Evolutionary conservation across 2,329 filamentous ascomycete genomes (phyloP).

Genomic region (Colletotrichum acutatum): DNA sequence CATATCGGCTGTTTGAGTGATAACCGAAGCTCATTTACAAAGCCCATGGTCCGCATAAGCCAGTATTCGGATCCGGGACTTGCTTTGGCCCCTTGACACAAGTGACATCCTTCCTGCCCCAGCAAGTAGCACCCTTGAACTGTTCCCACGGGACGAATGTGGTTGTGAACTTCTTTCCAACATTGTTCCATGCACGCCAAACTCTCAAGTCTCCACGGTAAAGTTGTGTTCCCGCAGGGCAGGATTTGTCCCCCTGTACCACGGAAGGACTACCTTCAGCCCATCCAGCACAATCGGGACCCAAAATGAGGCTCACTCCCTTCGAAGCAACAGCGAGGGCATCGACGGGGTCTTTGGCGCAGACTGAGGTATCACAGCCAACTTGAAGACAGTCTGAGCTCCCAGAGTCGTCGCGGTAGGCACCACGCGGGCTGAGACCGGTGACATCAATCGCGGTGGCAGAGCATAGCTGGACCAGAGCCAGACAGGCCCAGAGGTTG

Average conservation of each 20-base stretch:
- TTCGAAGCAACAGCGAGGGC: conserved; percentile 2
- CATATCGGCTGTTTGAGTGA: too few relatives aligned
- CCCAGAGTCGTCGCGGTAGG: conserved; percentile 5
- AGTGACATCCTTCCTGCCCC: not conserved
- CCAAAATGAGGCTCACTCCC: not conserved
- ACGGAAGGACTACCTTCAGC: not conserved
- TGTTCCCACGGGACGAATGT: conserved; percentile 14
- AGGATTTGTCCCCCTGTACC: not conserved
- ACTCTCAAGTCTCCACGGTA: not conserved
- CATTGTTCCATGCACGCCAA: conserved; percentile 17
- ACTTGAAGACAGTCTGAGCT: conserved; percentile 17
- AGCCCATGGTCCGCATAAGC: not conserved
- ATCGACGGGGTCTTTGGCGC: not conserved
- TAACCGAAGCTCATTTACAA: not conserved
- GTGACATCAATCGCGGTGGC: not conserved
- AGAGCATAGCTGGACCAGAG: conserved; percentile 4
- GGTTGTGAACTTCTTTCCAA: not conserved
- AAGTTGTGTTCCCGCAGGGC: not conserved
- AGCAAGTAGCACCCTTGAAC: conserved; percentile 19
- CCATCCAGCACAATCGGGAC: conserved; percentile 15
- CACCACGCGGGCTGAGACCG: not conserved
- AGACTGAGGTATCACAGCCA: conserved; percentile 2
- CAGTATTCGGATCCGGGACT: not conserved
- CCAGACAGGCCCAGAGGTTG: not conserved
- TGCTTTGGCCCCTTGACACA: conserved; percentile 4